Conservation (phyloP, 2,329 filamentous ascomycete species). For the Clonostachys byssicola region DNA sequence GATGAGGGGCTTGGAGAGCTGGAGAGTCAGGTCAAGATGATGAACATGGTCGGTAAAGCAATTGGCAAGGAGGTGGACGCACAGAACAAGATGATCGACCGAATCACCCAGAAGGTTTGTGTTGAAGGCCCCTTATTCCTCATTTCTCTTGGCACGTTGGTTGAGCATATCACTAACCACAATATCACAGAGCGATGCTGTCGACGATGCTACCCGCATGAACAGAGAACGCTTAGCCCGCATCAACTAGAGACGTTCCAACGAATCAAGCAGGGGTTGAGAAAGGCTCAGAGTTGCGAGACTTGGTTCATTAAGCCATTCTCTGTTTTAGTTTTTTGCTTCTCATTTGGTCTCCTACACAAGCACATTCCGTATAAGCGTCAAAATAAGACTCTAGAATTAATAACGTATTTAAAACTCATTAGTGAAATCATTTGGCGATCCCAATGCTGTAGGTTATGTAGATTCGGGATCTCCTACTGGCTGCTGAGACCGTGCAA, state of each 20-base stretch:
- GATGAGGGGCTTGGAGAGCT: slow-evolving; percentile 61
- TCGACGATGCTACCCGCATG: slow-evolving; percentile 77
- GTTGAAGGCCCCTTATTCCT: background rate
- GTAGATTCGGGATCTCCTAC: no score
- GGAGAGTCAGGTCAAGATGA: slow-evolving; percentile 61
- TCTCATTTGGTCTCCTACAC: background rate
- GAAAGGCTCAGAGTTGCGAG: background rate
- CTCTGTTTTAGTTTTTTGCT: background rate
- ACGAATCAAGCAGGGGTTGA: background rate
- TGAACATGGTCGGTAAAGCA: slow-evolving; percentile 70
- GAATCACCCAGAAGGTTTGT: slow-evolving; percentile 72
- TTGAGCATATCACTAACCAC: slow-evolving; percentile 17
- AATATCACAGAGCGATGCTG: slow-evolving; percentile 64
- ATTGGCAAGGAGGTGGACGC: slow-evolving; percentile 72
- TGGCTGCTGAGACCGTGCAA: no score
- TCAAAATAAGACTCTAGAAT: background rate
- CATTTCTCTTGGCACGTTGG: background rate
- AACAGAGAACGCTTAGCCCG: slow-evolving; percentile 70
- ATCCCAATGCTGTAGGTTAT: background rate
- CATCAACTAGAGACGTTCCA: slow-evolving; percentile 31
- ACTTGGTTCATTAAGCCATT: background rate
- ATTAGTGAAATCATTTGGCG: background rate
- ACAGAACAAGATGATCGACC: slow-evolving; percentile 72
- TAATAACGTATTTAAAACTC: background rate
- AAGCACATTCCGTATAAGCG: background rate